A percentile compares a stretch with the other conserved stretches of the same genome.
Evolutionary conservation across 371 early-diverging fungal species (phyloP).

Genomic region (Mucor indicus): DNA sequence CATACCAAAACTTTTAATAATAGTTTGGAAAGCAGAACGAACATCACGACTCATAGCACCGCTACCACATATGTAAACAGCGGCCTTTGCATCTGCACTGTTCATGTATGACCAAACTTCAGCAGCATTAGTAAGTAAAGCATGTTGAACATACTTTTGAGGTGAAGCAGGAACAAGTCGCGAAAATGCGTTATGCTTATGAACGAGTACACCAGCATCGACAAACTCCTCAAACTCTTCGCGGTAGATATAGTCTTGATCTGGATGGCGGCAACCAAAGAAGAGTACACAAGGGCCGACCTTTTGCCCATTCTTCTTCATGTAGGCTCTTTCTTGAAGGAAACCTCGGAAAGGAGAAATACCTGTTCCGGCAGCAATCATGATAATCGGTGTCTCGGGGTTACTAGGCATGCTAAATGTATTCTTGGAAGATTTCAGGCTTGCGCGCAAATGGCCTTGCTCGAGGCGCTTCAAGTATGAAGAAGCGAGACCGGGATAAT

Average conservation of each 20-base stretch:
- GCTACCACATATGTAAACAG: constrained; percentile 37
- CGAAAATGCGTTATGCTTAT: constrained; percentile 72
- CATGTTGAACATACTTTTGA: constrained; percentile 39
- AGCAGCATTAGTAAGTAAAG: constrained; percentile 28
- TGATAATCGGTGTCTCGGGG: constrained; percentile 39
- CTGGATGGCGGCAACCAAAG: constrained; percentile 75
- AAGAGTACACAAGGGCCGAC: constrained; percentile 49
- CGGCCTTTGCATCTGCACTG: constrained; percentile 17
- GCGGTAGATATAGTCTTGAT: constrained; percentile 71
- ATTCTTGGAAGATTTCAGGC: constrained; percentile 33
- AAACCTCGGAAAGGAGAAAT: constrained; percentile 88
- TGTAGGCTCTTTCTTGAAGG: constrained; percentile 39
- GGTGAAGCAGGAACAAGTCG: constrained; percentile 18
- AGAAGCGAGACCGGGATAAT: constrained; percentile 38
- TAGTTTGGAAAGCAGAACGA: constrained; percentile 22
- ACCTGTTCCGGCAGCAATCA: constrained; percentile 74
- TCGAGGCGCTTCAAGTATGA: constrained; percentile 16
- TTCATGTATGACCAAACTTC: constrained; percentile 25
- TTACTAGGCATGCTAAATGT: constrained; percentile 35
- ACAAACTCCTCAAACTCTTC: constrained; percentile 59
- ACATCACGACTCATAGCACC: constrained; percentile 46
- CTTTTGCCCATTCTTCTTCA: constrained; percentile 13
- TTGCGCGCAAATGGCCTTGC: constrained; percentile 14
- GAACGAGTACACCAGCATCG: constrained; percentile 39
- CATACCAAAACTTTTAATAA: constrained; percentile 30